Base-by-base conservation (phyloP, 2,329 filamentous ascomycete species). In the Neoarthrinium moseri region DNA sequence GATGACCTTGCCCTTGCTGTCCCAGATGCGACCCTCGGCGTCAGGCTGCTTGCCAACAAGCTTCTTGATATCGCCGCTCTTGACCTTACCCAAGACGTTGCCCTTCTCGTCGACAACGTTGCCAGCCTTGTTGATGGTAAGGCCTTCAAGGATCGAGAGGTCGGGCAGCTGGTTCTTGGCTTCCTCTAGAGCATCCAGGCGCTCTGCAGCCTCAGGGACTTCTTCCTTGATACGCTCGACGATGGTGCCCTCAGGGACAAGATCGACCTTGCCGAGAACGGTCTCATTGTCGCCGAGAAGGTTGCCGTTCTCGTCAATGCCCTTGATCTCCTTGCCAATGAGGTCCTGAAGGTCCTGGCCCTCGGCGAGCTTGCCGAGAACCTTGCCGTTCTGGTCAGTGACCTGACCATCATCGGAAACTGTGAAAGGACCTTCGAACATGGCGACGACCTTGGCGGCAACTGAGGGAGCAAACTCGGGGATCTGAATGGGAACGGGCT, bases 271-370 rank as follows among this genome's bases (percentile, higher is more conserved):
- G 18, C 83, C 83, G 49, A 86, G 77, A 52, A 86, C 72, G 22
- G 83, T 81, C 20, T 83, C 82, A 34, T 82, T 77, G 61, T 75
- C 81, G 61, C 85, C 82, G 58, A 84, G 76, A 43, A 86, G 78
- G 56, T 85, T 81, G n/a, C 82, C 83, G 61, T 83, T 70, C 51
- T 75, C 77, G 53, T 86, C 83, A 54, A 83, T 70, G 62, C 83
- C 85, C 70, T 86, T 86, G 53, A 84, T 77, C 17, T 84, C 81
- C 52, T 83, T 85, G 51, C 83, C 79, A 13, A 74, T 23, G 2
- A 65, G 40, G 27, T 56, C 45, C 17, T 60, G 50, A 20, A 47
- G 52, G n/a, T 62, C 61, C 35, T 62, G 57, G 6, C 56, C 61
- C 29, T 63, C 56, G 13, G 61, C 56, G 8, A 65, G 48, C 45